Evolutionary conservation across 2,329 filamentous ascomycete species (phyloP).

Genomic region (Colletotrichum paranaense): DNA sequence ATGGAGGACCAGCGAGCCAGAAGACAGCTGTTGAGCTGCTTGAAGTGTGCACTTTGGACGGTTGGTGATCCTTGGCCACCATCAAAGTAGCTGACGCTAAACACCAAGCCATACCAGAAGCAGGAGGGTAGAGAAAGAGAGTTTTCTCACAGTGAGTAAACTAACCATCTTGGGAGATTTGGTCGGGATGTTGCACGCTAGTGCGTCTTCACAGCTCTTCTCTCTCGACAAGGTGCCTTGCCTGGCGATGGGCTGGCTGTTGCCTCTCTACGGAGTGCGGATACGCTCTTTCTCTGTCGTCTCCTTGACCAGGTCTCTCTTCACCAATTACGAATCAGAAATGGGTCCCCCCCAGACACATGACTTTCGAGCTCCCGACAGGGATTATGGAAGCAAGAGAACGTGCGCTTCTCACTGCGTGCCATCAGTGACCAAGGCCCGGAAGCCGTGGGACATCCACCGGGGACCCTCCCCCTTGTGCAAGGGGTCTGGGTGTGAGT

Average conservation of each 20-base stretch:
- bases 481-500: neutral
- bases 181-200: constrained; percentile 1
- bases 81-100: neutral
- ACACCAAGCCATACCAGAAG: neutral
- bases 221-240: neutral
- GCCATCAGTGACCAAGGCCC: constrained; percentile 17
- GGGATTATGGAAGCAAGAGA: constrained; percentile 31
- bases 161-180: constrained; percentile 14
- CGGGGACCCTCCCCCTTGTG: constrained; percentile 5
- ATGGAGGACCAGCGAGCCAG: constrained; percentile 6
- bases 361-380: constrained; percentile 15
- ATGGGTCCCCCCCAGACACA: constrained; percentile 10
- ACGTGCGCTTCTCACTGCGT: constrained; percentile 15
- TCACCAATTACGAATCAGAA: constrained; percentile 12
- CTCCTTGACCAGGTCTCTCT: neutral
- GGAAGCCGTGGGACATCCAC: constrained; percentile 2
- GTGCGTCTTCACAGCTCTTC: neutral
- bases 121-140: constrained; percentile 17
- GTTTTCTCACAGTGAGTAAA: constrained; percentile 17
- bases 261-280: neutral
- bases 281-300: neutral
- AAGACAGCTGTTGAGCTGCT: neutral
- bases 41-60: neutral
- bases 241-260: constrained; percentile 5
- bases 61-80: constrained; percentile 10